Base-by-base conservation (phyloP, 2,329 filamentous ascomycete species). In the Neonectria coccinea region DNA sequence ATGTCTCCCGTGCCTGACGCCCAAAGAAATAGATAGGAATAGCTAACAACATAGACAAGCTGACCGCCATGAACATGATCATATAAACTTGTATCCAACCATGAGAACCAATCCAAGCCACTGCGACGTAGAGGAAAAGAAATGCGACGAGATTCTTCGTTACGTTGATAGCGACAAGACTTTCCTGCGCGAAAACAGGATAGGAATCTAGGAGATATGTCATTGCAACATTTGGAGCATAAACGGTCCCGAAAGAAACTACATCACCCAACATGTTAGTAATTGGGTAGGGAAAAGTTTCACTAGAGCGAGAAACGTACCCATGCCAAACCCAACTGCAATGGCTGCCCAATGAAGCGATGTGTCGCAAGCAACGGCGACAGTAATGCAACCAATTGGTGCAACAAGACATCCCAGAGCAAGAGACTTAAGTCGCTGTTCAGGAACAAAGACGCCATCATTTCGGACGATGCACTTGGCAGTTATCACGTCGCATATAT, bases 71-170 rank as follows among this genome's bases (percentile, higher is more conserved):
- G 10, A 58, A 58, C 56, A 58, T 58, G 33, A 58, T 44, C 56
- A 58, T 58, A 12, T 58, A 58, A 7, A 58, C 56, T 25, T 58
- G 56, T 10, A 58, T 58, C 56, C 56, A 58, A 14, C 56, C 56
- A 11, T 58, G 45, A 41, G 39, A 27, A 5, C 51, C 11, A 22
- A 58, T 29, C 56, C 56, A 58, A 11, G 22, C 45, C 9, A 51
- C 45, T 3, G 56, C 56, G 9, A 58, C 45, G 16, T 58, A 58
- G 7, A 58, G 33, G 18, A 58, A 58, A 9, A 58, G 29, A 31
- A 58, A 58, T 6, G 56, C 56, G 11, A 58, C 56, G 0, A 58
- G 22, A 14, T 58, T 58, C 33, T 58, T 58, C 16, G 45, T 42
- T 10, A 58, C 33, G 18, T 58, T 58, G 16, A 58, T 47, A 10